Evolutionary conservation across 2,329 filamentous ascomycete species (phyloP).

Genomic region (Mycocentrospora acerina): DNA sequence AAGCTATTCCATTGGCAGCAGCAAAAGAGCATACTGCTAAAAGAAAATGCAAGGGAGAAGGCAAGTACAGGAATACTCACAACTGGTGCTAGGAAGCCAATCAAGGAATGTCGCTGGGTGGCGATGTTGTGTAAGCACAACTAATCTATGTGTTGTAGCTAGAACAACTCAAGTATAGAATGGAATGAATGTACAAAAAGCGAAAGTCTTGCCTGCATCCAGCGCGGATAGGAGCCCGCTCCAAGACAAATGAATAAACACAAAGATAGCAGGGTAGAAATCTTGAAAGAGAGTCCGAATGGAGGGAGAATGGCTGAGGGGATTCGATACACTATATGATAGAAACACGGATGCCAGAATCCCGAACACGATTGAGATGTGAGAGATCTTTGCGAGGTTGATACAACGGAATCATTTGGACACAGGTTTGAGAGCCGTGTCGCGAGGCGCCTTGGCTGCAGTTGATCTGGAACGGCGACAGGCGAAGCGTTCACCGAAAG

Average conservation of each 20-base stretch:
- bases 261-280: constrained; percentile 32
- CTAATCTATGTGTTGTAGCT: too few species aligned
- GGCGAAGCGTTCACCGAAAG: constrained; percentile 43
- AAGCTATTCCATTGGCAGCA: too few species aligned
- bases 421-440: constrained; percentile 42
- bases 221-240: constrained; percentile 44
- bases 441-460: constrained; percentile 45
- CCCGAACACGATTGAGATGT: constrained; percentile 35
- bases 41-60: constrained; percentile 37
- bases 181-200: constrained; percentile 45
- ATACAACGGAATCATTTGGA: constrained; percentile 40
- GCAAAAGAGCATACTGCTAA: too few species aligned
- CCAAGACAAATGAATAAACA: constrained; percentile 35
- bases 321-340: constrained; percentile 39
- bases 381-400: constrained; percentile 35
- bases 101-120: constrained; percentile 39
- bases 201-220: constrained; percentile 39
- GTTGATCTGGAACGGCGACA: constrained; percentile 44
- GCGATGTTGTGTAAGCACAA: constrained; percentile 37
- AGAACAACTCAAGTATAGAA: constrained; percentile 22
- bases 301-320: constrained; percentile 34
- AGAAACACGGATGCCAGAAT: constrained; percentile 31
- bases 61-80: constrained; percentile 29
- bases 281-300: constrained; percentile 45
- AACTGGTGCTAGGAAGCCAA: constrained; percentile 6